Evolutionary conservation across 2,329 filamentous ascomycete genomes (phyloP).

Genomic region (Diaporthe helianthi): DNA sequence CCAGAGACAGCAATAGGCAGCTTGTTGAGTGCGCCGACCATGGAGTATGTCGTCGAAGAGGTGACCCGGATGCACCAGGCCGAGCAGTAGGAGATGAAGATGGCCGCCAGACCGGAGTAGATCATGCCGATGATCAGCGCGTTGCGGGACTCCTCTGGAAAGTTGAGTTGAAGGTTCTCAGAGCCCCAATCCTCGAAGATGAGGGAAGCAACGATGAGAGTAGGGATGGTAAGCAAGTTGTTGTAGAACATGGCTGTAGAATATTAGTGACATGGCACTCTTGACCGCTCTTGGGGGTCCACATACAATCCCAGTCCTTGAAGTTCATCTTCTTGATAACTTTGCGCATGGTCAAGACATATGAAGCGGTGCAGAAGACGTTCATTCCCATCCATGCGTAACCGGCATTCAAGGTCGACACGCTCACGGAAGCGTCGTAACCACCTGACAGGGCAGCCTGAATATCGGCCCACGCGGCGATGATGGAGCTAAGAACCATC

Average conservation of each 20-base stretch:
- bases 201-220: conserved; percentile 82
- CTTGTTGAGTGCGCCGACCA: conserved; percentile 98
- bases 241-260: conserved; percentile 97
- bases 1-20: conserved; percentile 93
- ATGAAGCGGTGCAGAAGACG: conserved; percentile 91
- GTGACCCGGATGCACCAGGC: conserved; percentile 99
- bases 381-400: conserved; percentile 99
- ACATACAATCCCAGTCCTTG: conserved; percentile 98
- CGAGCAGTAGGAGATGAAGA: conserved; percentile 99
- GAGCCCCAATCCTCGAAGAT: conserved; percentile 91
- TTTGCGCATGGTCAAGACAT: conserved; percentile 93
- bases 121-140: conserved; percentile 86
- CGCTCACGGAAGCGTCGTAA: conserved; percentile 63
- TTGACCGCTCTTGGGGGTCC: conserved; percentile 15
- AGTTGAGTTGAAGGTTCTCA: conserved; percentile 84
- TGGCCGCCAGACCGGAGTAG: conserved; percentile 88
- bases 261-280: conserved; percentile 36
- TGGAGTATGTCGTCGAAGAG: conserved; percentile 96
- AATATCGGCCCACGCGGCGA: conserved; percentile 98
- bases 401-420: conserved; percentile 90
- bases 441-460: conserved; percentile 78
- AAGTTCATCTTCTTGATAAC: conserved; percentile 99
- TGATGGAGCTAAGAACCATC: conserved; percentile 93
- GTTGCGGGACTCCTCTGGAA: conserved; percentile 82
- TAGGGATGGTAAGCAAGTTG: conserved; percentile 94